Evolutionary conservation across 768 basidiomycete species (phyloP).

Genomic region (Cyathus striatus): DNA sequence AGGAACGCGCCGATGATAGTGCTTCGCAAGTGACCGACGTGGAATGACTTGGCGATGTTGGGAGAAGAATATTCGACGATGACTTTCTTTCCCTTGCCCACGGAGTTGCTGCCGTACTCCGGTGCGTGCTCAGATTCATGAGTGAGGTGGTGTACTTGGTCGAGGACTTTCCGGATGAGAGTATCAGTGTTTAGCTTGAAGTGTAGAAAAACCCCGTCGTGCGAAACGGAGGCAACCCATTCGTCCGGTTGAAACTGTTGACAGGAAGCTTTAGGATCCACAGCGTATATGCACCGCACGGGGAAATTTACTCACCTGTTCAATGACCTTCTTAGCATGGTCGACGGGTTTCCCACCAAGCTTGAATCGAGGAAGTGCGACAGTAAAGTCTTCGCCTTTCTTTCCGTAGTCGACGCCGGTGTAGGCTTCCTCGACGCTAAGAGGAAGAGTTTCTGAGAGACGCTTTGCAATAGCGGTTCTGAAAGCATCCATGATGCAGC

Average conservation of each 20-base stretch:
- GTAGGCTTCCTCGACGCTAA: slow-evolving; percentile 77
- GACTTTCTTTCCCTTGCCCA: slow-evolving; percentile 76
- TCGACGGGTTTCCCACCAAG: slow-evolving; percentile 80
- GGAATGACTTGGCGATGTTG: slow-evolving; percentile 98
- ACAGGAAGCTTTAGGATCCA: too few species aligned
- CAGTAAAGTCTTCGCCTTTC: slow-evolving; percentile 90
- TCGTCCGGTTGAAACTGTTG: slow-evolving; percentile 90
- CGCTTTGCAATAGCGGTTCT: slow-evolving; percentile 75
- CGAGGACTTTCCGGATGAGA: slow-evolving; percentile 62
- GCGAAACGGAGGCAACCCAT: slow-evolving; percentile 64
- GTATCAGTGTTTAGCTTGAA: slow-evolving; percentile 67
- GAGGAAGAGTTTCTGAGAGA: slow-evolving; percentile 59
- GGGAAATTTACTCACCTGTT: slow-evolving; percentile 56
- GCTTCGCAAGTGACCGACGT: slow-evolving; percentile 92
- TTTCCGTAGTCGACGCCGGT: slow-evolving; percentile 85
- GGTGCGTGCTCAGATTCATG: slow-evolving; percentile 45
- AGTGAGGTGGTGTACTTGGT: slow-evolving; percentile 71
- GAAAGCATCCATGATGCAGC: slow-evolving; percentile 71
- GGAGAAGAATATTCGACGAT: slow-evolving; percentile 93
- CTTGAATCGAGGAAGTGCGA: slow-evolving; percentile 89
- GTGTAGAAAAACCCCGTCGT: slow-evolving; percentile 78
- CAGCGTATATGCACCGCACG: too few species aligned
- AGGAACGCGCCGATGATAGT: slow-evolving; percentile 99
- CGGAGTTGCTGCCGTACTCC: slow-evolving; percentile 76
- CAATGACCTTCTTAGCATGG: slow-evolving; percentile 68